Conservation (phyloP, 73 alveolate genomes). For the Tetrahymena borealis region DNA sequence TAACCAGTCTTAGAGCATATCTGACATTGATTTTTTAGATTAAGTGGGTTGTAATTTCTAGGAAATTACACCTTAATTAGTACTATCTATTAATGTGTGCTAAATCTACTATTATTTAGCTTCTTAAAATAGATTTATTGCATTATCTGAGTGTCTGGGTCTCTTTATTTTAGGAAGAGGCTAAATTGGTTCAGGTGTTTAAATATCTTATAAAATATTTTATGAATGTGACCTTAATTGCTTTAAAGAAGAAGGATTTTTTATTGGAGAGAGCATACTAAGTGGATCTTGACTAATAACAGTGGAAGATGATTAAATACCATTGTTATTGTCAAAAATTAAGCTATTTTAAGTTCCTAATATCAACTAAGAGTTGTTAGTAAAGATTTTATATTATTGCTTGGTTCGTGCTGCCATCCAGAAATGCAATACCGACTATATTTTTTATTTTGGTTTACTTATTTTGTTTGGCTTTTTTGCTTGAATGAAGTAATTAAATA, state of each 20-base stretch:
- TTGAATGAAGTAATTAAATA: too few species aligned
- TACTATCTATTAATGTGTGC: neutral
- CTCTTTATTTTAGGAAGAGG: neutral
- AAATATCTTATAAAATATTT: neutral
- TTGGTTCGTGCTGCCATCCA: neutral
- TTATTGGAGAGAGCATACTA: neutral
- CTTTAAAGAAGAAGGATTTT: neutral
- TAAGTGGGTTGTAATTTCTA: neutral
- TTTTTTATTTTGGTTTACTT: neutral
- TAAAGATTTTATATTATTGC: neutral
- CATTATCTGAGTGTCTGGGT: neutral
- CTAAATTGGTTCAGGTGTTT: neutral
- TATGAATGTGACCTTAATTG: neutral
- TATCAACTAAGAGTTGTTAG: neutral
- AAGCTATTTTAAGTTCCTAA: neutral
- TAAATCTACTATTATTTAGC: neutral
- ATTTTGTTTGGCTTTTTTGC: neutral
- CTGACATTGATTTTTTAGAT: neutral
- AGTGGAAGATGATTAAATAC: neutral
- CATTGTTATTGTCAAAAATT: neutral
- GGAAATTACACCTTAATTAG: neutral
- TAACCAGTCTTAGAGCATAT: neutral
- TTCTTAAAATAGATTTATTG: neutral
- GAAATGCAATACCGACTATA: neutral
- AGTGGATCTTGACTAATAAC: neutral